Evolutionary conservation across 2,329 filamentous ascomycete species (phyloP), one percentile per base, ranked within the genome.

Genomic region (Aspergillus caelatus): DNA sequence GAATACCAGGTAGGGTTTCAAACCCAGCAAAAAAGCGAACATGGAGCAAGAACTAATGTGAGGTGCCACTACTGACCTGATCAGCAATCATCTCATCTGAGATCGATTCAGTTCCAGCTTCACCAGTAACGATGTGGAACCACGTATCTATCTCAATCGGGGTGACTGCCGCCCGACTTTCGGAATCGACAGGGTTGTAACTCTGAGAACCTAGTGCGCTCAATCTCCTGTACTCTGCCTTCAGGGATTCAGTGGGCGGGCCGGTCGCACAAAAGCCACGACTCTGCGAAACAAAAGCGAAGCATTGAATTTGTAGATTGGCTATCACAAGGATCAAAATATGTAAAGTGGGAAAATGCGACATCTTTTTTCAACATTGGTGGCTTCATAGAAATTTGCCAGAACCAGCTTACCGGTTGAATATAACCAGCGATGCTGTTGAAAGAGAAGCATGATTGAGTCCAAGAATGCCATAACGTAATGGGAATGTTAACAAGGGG

Each of bases 41-140:
- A 32, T 10, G 3, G 21, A 36, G 30, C 14, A 41, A 41, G 16
- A 19, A 9, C 12, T 14, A 36, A 14, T 36, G 34, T 14, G 16
- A 41, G 39, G 6, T 41, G 39, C 19, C 39, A 41, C 21, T 14
- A 68, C 70, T 65, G 45, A 79, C 78, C 72, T 79, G 78, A 14
- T 68, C 67, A 58, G 67, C 67, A 58, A 79, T 68, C 74, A 79
- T 78, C 36, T 65, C 66, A 61, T 76, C 73, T 3, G 74, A 72
- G 19, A 78, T 73, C 36, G 69, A 63, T 19, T 65, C 57, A 4
- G 66, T 67, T 53, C 74, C 67, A 5, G 71, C 73, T 45, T 70
- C 68, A 62, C 74, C 76, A 58, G 72, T 75, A 46, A 82, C 69
- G 48, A 82, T 74, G 66, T 82, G 80, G 58, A 82, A 79, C 70